Conservation (phyloP, 495 filamentous ascomycete species). For the Rhizodiscina lignyota region DNA sequence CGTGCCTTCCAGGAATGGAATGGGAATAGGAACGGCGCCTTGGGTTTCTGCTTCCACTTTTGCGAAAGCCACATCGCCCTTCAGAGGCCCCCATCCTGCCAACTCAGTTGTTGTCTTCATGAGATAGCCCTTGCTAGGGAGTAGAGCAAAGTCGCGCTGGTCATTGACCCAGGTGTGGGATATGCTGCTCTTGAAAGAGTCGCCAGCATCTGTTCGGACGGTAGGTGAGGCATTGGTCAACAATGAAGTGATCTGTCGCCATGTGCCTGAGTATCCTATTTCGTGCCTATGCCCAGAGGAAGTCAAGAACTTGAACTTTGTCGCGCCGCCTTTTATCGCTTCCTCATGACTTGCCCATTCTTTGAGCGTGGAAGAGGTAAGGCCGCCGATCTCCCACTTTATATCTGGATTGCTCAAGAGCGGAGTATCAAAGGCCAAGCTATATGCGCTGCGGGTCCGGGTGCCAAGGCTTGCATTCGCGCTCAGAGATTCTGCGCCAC, state of each 20-base stretch:
- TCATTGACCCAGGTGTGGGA: conserved; percentile 69
- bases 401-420: conserved; percentile 68
- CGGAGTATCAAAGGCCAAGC: conserved; percentile 65
- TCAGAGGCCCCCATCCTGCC: conserved; percentile 69
- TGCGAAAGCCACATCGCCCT: conserved; percentile 79
- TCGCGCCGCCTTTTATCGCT: conserved; percentile 59
- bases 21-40: conserved; percentile 49
- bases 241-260: conserved; percentile 78
- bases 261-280: conserved; percentile 59
- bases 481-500: conserved; percentile 78
- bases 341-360: conserved; percentile 89
- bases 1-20: conserved; percentile 48
- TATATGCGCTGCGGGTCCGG: conserved; percentile 76
- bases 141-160: conserved; percentile 57
- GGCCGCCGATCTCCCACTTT: conserved; percentile 53
- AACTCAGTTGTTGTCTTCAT: conserved; percentile 61
- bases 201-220: conserved; percentile 71
- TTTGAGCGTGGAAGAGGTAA: conserved; percentile 69
- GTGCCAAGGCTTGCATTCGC: conserved; percentile 77
- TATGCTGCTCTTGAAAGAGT: conserved; percentile 76
- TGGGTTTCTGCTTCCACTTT: conserved; percentile 76
- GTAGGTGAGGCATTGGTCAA: conserved; percentile 56
- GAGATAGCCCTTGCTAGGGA: conserved; percentile 70
- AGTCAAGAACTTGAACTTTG: conserved; percentile 56
- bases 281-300: conserved; percentile 45